Conservation (phyloP, 73 alveolate species). For the Symbiodinium pilosum region DNA sequence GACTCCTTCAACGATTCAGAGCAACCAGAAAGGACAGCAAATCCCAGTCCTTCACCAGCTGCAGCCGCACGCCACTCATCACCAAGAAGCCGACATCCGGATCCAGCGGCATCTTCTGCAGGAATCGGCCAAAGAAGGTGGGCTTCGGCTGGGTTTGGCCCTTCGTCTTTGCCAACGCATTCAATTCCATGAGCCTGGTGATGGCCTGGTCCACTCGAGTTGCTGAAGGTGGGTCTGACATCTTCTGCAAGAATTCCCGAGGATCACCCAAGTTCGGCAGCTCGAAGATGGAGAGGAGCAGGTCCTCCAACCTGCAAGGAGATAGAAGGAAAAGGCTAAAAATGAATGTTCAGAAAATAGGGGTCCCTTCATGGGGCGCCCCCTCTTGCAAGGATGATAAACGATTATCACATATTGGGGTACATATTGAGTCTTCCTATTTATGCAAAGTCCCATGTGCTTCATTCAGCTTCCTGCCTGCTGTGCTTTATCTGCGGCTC, state of each 20-base stretch:
- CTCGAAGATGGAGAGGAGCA: constrained; percentile 54
- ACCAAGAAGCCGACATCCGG: constrained; percentile 73
- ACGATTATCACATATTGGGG: too few relatives aligned
- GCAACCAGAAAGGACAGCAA: too few relatives aligned
- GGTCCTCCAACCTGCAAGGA: constrained; percentile 17
- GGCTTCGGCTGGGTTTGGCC: constrained; percentile 14
- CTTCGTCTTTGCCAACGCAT: constrained; percentile 41
- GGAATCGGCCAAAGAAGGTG: constrained; percentile 38
- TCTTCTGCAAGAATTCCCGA: constrained; percentile 48
- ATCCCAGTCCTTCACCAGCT: constrained; percentile 24
- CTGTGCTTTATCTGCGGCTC: constrained; percentile 79
- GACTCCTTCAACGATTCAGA: neutral
- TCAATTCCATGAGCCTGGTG: constrained; percentile 27
- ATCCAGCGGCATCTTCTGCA: constrained; percentile 86
- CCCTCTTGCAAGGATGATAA: too few relatives aligned
- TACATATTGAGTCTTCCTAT: too few relatives aligned
- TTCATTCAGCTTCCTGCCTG: constrained; percentile 28
- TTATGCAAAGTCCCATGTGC: too few relatives aligned
- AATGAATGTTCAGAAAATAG: too few relatives aligned
- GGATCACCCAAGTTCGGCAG: constrained; percentile 87
- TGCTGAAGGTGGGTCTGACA: constrained; percentile 48
- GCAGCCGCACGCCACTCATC: constrained; percentile 76
- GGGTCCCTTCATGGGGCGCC: too few relatives aligned
- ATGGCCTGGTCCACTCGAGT: constrained; percentile 49
- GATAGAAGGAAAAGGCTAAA: too few relatives aligned